Conservation (phyloP, 345 rosid species). For the sweet orange (Citrus sinensis) region DVS_A1.0 CM039164.1:18349501-18350000, state of each 20-base stretch:
- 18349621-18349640: slow-evolving; percentile 42
- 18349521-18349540: slow-evolving; percentile 22
- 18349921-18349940: slow-evolving; percentile 3
- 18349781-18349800: neutral
- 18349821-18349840: slow-evolving; percentile 42
- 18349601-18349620: slow-evolving; percentile 46
- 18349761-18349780: slow-evolving; percentile 28
- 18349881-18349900: slow-evolving; percentile 42
- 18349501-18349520: slow-evolving; percentile 74
- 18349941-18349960: slow-evolving; percentile 29
- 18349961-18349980: slow-evolving; percentile 43
- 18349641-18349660: slow-evolving; percentile 67
- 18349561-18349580: slow-evolving; percentile 60
- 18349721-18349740: too few relatives aligned
- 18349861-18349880: slow-evolving; percentile 40
- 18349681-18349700: slow-evolving; percentile 75
- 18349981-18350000: slow-evolving; percentile 35
- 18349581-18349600: slow-evolving; percentile 31
- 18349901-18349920: slow-evolving; percentile 47
- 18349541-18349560: slow-evolving; percentile 63
- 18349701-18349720: slow-evolving; percentile 43
- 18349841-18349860: slow-evolving; percentile 51
- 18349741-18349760: too few relatives aligned
- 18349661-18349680: slow-evolving; percentile 55
- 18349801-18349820: neutral